A percentile compares a stretch with the other conserved stretches of the same genome.
Conservation (phyloP, 345 rosid species). For the Conringia planisiliqua region DNA sequence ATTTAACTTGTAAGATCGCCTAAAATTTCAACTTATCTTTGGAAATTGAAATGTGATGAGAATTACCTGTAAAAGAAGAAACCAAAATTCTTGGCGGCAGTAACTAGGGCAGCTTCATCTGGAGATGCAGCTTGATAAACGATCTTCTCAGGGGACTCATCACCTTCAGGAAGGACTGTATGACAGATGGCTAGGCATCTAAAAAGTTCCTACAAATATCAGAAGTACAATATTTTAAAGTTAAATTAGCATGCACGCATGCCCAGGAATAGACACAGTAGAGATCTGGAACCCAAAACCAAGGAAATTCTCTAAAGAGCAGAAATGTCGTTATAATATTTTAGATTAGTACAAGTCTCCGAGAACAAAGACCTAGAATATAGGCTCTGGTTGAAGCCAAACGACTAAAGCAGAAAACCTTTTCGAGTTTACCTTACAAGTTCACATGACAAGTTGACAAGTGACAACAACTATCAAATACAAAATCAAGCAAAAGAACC, state of each 20-base stretch:
- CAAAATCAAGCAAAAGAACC: background rate
- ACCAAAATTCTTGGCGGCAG: conserved; percentile 97
- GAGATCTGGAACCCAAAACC: conserved; percentile 1
- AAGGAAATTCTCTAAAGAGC: background rate
- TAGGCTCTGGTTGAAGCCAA: background rate
- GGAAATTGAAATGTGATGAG: conserved; percentile 3
- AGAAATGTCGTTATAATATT: background rate
- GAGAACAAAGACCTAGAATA: background rate
- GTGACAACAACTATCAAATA: background rate
- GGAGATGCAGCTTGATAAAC: conserved; percentile 99
- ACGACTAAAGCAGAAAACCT: background rate
- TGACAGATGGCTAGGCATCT: conserved; percentile 99
- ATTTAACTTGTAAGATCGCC: background rate
- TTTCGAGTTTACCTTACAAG: conserved; percentile 3
- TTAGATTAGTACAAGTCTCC: conserved; percentile 1
- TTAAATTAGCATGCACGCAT: background rate
- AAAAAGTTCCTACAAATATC: conserved; percentile 75
- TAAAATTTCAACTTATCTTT: background rate
- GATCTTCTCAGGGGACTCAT: conserved; percentile 87
- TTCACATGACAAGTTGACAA: background rate
- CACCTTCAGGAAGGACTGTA: conserved; percentile 99
- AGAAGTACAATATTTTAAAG: conserved; percentile 7
- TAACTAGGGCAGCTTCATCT: conserved; percentile 96
- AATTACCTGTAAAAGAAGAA: conserved; percentile 89
- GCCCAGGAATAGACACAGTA: background rate